Evolutionary conservation across 805 yeast species (phyloP), one percentile per base, ranked within the genome.

Genomic region (Metschnikowia colocasiae): DNA sequence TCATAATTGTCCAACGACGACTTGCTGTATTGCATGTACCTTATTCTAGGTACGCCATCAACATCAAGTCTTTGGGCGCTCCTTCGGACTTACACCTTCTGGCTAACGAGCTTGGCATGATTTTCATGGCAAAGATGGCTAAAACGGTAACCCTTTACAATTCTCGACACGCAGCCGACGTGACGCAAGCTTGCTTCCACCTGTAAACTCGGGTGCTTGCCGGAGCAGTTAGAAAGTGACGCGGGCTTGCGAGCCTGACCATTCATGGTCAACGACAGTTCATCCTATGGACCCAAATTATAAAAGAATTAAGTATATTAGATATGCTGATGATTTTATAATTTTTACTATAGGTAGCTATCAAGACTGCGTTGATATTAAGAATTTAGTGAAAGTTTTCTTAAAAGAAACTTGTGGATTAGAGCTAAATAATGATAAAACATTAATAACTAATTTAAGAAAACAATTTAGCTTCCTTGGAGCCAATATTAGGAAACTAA

Each of bases 101-200:
- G 1, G 46, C 63, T 13, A 79, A 80, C 59, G 71, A 74, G 49
- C 67, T 89, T 23, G 74, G 78, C 18, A 75, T 91, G 54, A 65
- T 89, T 19, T 78, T 84, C 54, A 77, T 82, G 55, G 74, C 87
- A 7, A 77, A 96, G 85, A 86, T 55, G 79, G 88, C 38, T 94
- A 85, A 59, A 80, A 81, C 56, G 87, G 89, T 9, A 91, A 91
- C 63, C 88, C 92, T 15, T 94, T 92, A 94, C 70, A 91, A 92
- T 67, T 94, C 91, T 62, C 79, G 95, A 56, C 99, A 94, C 67
- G 97, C 96, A 0, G 86, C 89, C 15, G 99, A 94, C 67, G 99
- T 94, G 7, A 69, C 91, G 60, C 99, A 94, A 67, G 96, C 95
- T 2, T 81, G 92, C 27, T 83, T 85, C 69, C 83, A 76, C 62